Evolutionary conservation across 2,329 filamentous ascomycete genomes (phyloP).

Genomic region (Neurospora sp.): DNA sequence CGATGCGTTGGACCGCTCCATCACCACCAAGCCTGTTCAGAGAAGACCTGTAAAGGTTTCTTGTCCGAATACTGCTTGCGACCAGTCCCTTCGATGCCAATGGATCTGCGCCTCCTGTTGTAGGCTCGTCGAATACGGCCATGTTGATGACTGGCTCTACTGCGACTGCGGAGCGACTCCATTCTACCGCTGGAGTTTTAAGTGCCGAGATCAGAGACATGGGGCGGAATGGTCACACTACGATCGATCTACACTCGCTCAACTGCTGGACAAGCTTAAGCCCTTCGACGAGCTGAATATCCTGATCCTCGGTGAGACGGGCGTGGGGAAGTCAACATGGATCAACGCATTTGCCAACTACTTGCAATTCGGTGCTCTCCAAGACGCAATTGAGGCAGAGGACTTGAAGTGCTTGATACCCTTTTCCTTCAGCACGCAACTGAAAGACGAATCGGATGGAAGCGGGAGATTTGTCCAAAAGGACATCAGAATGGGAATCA

Average conservation of each 20-base stretch:
- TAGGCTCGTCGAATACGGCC: constrained; percentile 20
- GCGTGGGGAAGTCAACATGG: constrained; percentile 38
- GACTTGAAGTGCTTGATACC: constrained; percentile 28
- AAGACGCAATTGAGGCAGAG: constrained; percentile 25
- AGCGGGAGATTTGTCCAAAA: constrained; percentile 19
- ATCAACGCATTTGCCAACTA: constrained; percentile 41
- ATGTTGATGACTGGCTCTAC: constrained; percentile 23
- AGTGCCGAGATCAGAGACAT: constrained; percentile 21
- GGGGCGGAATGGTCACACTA: constrained; percentile 2
- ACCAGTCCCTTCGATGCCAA: constrained; percentile 1
- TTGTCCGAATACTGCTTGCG: constrained; percentile 22
- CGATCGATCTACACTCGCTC: constrained; percentile 6
- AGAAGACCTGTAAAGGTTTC: constrained; percentile 22
- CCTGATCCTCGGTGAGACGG: constrained; percentile 36
- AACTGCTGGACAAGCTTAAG: background rate
- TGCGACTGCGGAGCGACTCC: constrained; percentile 26
- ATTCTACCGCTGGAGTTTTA: constrained; percentile 22
- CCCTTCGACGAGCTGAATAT: constrained; percentile 28
- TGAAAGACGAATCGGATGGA: constrained; percentile 17
- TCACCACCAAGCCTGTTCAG: constrained; percentile 13
- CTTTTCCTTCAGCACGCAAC: constrained; percentile 27
- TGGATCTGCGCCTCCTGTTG: constrained; percentile 19
- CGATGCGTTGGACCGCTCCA: background rate
- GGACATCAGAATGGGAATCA: constrained; percentile 18
- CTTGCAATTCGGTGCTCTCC: constrained; percentile 25